Conservation (phyloP, 352 stramenopile species). For the Pythium grandisporangium region DNA sequence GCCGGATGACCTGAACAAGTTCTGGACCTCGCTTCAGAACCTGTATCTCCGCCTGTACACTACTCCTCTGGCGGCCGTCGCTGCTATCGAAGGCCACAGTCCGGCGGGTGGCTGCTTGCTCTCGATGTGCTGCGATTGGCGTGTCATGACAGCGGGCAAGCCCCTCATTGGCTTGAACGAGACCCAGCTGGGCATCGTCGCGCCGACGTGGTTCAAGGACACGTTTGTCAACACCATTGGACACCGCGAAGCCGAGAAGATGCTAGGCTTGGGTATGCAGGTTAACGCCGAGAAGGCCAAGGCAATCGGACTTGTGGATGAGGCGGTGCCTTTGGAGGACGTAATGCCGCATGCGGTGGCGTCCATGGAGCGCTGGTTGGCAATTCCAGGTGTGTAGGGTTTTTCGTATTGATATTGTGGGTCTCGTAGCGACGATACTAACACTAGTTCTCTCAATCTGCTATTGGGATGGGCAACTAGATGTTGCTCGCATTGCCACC, state of each 20-base stretch:
- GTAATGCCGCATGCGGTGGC: conserved; percentile 57
- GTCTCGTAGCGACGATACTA: not conserved
- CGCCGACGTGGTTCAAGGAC: conserved; percentile 58
- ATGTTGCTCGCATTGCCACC: conserved; percentile 57
- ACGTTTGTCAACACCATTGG: conserved; percentile 82
- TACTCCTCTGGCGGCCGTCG: conserved; percentile 77
- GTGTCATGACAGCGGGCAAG: conserved; percentile 86
- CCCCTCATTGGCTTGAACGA: conserved; percentile 93
- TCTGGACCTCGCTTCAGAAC: conserved; percentile 91
- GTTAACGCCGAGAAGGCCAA: conserved; percentile 70
- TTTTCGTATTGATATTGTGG: not conserved
- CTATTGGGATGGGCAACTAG: too few species aligned
- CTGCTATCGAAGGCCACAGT: conserved; percentile 89
- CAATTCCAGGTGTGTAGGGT: conserved; percentile 50
- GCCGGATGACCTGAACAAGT: conserved; percentile 45
- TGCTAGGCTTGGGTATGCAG: conserved; percentile 72
- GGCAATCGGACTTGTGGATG: conserved; percentile 66
- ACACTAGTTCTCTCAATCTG: too few species aligned
- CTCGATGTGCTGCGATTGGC: conserved; percentile 92
- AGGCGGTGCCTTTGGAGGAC: conserved; percentile 66
- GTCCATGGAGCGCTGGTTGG: conserved; percentile 66
- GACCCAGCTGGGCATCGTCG: conserved; percentile 89
- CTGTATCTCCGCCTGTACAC: conserved; percentile 92
- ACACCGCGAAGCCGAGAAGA: conserved; percentile 78
- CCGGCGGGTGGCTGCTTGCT: conserved; percentile 91